These are phyloP conservation scores for Aschersonia sp. DNA, from an alignment of 2,329 filamentous ascomycete species.

Conservation along the genomic window DNA sequence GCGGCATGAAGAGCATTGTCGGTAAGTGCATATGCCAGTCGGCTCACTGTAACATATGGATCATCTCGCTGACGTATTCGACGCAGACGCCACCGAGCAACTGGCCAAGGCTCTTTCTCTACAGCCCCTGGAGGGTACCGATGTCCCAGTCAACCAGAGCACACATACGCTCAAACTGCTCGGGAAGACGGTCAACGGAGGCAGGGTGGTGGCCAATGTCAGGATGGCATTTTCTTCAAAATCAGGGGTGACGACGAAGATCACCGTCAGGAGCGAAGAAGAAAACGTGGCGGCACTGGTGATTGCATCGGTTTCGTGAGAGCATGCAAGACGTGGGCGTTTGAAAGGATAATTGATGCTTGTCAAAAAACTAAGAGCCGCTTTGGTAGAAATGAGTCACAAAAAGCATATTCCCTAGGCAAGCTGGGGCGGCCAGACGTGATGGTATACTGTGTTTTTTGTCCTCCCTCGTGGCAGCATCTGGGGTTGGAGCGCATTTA, in stretches of 20 bases:
- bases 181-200: conserved; percentile 85
- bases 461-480: too few species aligned
- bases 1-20: conserved; percentile 79
- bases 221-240: conserved; percentile 91
- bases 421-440: too few species aligned
- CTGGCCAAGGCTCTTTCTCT: conserved; percentile 75
- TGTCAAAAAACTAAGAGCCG: conserved; percentile 15
- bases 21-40: conserved; percentile 40
- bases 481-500: too few species aligned
- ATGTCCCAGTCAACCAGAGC: conserved; percentile 73
- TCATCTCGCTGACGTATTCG: too few species aligned
- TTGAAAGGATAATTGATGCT: conserved; percentile 18
- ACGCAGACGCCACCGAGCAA: conserved; percentile 77
- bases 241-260: conserved; percentile 90
- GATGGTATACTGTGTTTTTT: too few species aligned
- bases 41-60: too few species aligned
- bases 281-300: conserved; percentile 77
- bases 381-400: too few species aligned
- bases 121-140: conserved; percentile 87
- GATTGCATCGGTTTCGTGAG: conserved; percentile 66
- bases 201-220: conserved; percentile 73
- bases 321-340: conserved; percentile 38
- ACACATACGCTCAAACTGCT: conserved; percentile 93
- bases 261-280: conserved; percentile 83
- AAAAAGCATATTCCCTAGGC: too few species aligned